Evolutionary conservation across 768 basidiomycete genomes (phyloP).

Genomic region (Rubroboletus satanas): DNA sequence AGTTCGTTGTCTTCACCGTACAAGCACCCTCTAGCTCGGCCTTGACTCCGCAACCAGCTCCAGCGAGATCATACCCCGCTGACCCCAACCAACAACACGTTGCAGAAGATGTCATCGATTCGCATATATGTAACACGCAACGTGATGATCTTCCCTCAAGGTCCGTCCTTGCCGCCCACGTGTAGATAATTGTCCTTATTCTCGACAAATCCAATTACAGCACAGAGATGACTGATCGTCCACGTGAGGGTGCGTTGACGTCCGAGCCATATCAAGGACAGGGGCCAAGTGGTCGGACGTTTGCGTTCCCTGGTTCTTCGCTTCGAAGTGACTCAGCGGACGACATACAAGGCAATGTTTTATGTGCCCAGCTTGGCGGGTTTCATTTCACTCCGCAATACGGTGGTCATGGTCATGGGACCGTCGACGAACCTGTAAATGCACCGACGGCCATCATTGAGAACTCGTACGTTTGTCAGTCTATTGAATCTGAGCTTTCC

Average conservation of each 20-base stretch:
- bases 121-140: constrained; percentile 24
- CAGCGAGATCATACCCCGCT: constrained; percentile 26
- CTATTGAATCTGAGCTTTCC: constrained; percentile 5
- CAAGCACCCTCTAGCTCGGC: constrained; percentile 17
- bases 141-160: constrained; percentile 35
- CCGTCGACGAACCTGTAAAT: constrained; percentile 21
- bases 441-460: constrained; percentile 27
- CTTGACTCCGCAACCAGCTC: constrained; percentile 24
- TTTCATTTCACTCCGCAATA: constrained; percentile 25
- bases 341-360: constrained; percentile 22
- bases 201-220: constrained; percentile 21
- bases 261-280: constrained; percentile 21
- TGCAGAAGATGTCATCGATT: constrained; percentile 29
- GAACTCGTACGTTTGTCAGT: constrained; percentile 21
- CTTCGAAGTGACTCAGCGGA: constrained; percentile 16
- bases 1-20: background rate
- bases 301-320: constrained; percentile 8
- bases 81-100: constrained; percentile 26
- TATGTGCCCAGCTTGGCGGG: constrained; percentile 22
- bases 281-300: constrained; percentile 9
- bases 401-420: constrained; percentile 9
- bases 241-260: constrained; percentile 20
- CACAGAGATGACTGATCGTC: constrained; percentile 14
- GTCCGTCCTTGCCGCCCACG: constrained; percentile 29
- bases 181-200: constrained; percentile 14